Evolutionary conservation across 2,329 filamentous ascomycete genomes (phyloP).

Genomic region (Sporothrix protearum): DNA sequence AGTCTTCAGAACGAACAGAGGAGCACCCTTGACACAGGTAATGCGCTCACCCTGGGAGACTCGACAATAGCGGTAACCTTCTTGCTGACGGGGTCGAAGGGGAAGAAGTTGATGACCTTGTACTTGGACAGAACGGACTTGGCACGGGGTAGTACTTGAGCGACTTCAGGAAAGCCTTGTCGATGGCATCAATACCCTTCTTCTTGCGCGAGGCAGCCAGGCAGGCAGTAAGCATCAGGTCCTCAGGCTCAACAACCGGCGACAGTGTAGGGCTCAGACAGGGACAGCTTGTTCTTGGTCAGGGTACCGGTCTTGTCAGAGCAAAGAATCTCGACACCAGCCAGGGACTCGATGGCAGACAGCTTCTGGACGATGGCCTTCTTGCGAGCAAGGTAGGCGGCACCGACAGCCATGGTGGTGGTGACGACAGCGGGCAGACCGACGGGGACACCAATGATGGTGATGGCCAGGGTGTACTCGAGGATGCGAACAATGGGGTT

Average conservation of each 20-base stretch:
- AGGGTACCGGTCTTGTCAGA: slow-evolving; percentile 92
- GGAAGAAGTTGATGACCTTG: slow-evolving; percentile 78
- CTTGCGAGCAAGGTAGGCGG: slow-evolving; percentile 86
- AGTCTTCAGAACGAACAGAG: slow-evolving; percentile 80
- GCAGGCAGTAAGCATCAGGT: slow-evolving; percentile 89
- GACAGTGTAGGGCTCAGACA: slow-evolving; percentile 80
- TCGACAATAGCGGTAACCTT: slow-evolving; percentile 83
- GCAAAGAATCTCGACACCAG: slow-evolving; percentile 90
- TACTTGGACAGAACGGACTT: slow-evolving; percentile 79
- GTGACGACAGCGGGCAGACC: slow-evolving; percentile 91
- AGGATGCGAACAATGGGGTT: slow-evolving; percentile 76
- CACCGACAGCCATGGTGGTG: slow-evolving; percentile 92
- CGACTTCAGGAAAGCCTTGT: slow-evolving; percentile 89
- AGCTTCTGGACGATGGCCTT: slow-evolving; percentile 92
- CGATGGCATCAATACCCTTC: slow-evolving; percentile 92
- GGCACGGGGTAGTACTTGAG: slow-evolving; percentile 75
- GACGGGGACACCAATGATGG: slow-evolving; percentile 87
- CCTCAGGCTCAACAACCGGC: slow-evolving; percentile 75
- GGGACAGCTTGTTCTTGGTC: slow-evolving; percentile 90
- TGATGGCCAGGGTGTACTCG: slow-evolving; percentile 81
- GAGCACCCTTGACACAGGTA: slow-evolving; percentile 86
- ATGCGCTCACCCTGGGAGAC: slow-evolving; percentile 78
- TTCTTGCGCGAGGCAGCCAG: slow-evolving; percentile 88
- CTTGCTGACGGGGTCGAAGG: slow-evolving; percentile 91
- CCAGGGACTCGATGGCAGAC: slow-evolving; percentile 84